Base-by-base conservation (phyloP, 768 basidiomycete genomes). In the Lentinula raphanica region DNA sequence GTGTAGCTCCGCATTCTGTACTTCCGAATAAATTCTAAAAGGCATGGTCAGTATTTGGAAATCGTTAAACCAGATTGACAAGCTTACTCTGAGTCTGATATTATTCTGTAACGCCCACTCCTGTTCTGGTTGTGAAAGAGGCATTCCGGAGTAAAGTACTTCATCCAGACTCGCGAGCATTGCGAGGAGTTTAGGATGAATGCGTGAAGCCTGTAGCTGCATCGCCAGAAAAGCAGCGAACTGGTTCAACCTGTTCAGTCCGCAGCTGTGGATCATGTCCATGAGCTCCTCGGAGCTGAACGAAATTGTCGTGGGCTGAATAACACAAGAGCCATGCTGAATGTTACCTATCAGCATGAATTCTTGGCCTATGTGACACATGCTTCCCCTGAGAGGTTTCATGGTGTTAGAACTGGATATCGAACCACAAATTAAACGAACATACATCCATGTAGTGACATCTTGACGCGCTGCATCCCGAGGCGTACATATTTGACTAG, bases 371-470 rank as follows among this genome's bases (percentile, higher is more conserved):
- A 84, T 83, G 64, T 83, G 83, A 58, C 77, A 82, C 81, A 83
- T 80, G 68, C 78, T 80, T 11, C 82, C 81, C 74, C 81, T 83
- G 64, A 27, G 29, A 54, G 25, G 28, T 39, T 31, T 56, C 11
- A 29, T 31, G 19, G 13, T 27, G 42, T 42, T 29, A 42, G 40
- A 56, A 44, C 12, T 6, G 21, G 29, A 55, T 27, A 23, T 8
- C 19, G 17, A 32, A 31, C 13, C 8, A 31, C 19, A 21, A n/a
- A n/a, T 29, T 12, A 45, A 45, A 35, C 1, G 35, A 54, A 78
- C 85, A 71, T 64, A 86, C 85, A 86, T 79, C 81, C 80, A 88
- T 6, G 81, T 78, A 19, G 82, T 81, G 60, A 91, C 85, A 64
- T 91, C 90, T 67, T 83, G 84, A 32, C 76, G 74, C n/a, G 72